Evolutionary conservation across 75 land plant species (phyloP).

Genomic region (Sequoiadendron giganteum): DNA sequence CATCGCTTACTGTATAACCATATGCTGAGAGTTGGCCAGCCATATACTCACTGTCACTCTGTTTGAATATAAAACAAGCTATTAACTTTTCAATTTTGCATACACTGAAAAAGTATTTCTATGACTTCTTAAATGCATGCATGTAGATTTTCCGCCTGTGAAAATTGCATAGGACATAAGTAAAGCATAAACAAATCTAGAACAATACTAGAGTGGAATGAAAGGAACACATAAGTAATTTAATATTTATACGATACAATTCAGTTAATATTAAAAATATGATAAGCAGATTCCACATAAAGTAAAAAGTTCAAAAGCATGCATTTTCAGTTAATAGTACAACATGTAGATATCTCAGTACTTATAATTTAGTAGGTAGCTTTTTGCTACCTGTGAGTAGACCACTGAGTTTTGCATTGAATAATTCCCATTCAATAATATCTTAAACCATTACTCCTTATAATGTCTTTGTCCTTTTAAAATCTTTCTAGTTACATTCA

Average conservation of each 20-base stretch:
- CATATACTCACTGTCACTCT: conserved; percentile 99
- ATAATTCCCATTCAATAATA: neutral
- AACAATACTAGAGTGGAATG: neutral
- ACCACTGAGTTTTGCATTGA: neutral
- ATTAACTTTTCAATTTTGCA: conserved; percentile 1
- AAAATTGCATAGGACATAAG: neutral
- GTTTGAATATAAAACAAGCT: conserved; percentile 9
- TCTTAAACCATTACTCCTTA: neutral
- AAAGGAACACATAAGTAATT: neutral
- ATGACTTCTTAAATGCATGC: neutral
- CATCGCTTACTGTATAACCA: conserved; percentile 75
- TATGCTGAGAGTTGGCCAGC: conserved; percentile 96
- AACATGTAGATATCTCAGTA: neutral
- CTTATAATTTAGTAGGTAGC: neutral
- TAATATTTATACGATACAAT: neutral
- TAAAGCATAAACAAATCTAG: neutral
- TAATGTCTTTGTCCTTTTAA: neutral
- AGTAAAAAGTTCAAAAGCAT: neutral
- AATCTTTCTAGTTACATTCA: neutral
- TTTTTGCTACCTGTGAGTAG: neutral
- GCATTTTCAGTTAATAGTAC: neutral
- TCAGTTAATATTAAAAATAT: neutral
- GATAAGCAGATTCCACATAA: neutral
- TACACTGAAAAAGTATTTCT: neutral
- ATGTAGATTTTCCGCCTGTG: neutral